These are phyloP conservation scores for Fonsecaea nubica DNA, from an alignment of 2,329 filamentous ascomycete species.

Conservation along the genomic window DNA sequence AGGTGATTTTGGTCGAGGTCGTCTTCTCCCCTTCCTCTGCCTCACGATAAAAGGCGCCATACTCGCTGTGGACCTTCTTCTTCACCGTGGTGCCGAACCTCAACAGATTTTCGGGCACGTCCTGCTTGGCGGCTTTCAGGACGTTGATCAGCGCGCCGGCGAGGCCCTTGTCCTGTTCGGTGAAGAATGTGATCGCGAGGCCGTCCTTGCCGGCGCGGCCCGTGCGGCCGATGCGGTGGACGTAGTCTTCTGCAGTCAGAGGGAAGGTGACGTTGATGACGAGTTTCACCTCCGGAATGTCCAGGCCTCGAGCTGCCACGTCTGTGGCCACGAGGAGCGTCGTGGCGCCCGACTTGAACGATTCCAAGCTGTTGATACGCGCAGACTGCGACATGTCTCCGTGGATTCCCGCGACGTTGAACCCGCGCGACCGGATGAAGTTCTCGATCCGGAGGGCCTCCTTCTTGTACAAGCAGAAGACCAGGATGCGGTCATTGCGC, in stretches of 20 bases:
- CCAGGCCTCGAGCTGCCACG: constrained; percentile 89
- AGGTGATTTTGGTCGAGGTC: constrained; percentile 89
- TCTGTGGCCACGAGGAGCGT: constrained; percentile 92
- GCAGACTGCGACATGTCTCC: constrained; percentile 90
- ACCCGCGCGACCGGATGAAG: constrained; percentile 77
- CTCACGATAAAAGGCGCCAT: constrained; percentile 95
- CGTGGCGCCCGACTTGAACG: constrained; percentile 85
- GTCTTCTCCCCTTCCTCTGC: constrained; percentile 72
- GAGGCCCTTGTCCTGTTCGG: constrained; percentile 89
- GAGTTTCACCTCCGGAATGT: constrained; percentile 93
- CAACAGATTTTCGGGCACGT: constrained; percentile 85
- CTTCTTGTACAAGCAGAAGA: constrained; percentile 99
- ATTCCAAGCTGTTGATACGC: constrained; percentile 82
- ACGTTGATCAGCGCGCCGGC: constrained; percentile 94
- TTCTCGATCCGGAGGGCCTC: constrained; percentile 88
- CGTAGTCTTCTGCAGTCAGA: constrained; percentile 94
- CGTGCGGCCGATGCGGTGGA: constrained; percentile 94
- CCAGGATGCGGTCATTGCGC: constrained; percentile 81
- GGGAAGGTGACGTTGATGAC: constrained; percentile 97
- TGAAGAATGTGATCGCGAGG: constrained; percentile 90
- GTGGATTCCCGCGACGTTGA: constrained; percentile 88
- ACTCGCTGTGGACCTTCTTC: constrained; percentile 96
- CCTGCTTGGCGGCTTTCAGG: constrained; percentile 88
- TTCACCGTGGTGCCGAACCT: constrained; percentile 98
- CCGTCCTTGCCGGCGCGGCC: constrained; percentile 91